Conservation (phyloP, 495 filamentous ascomycete species). For the Bathelium albidoporum region DNA sequence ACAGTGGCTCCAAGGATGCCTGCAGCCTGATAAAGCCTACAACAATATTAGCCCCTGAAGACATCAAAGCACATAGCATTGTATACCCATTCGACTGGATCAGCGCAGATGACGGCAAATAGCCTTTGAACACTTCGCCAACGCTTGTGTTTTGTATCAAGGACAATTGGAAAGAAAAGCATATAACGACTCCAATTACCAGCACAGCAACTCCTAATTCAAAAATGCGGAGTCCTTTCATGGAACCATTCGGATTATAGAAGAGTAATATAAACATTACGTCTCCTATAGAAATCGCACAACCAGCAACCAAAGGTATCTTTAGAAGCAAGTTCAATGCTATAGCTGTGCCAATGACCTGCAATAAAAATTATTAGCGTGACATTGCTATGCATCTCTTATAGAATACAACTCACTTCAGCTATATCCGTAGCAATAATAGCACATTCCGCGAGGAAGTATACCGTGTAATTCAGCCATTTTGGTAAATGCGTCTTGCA, state of each 20-base stretch:
- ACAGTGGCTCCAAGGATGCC: conserved; percentile 89
- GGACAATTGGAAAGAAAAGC: conserved; percentile 82
- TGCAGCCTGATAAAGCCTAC: conserved; percentile 71
- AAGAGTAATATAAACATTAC: conserved; percentile 79
- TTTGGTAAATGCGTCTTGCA: conserved; percentile 63
- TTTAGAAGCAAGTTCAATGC: conserved; percentile 75
- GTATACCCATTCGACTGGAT: conserved; percentile 54
- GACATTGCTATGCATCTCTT: background rate
- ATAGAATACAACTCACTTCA: conserved; percentile 41
- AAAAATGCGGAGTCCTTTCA: conserved; percentile 58
- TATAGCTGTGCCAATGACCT: conserved; percentile 80
- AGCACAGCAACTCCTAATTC: conserved; percentile 71
- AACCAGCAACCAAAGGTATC: conserved; percentile 76
- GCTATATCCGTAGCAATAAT: conserved; percentile 89
- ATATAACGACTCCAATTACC: conserved; percentile 77
- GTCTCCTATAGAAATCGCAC: conserved; percentile 74
- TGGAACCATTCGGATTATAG: conserved; percentile 57
- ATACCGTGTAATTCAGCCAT: conserved; percentile 67
- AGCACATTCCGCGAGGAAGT: conserved; percentile 64
- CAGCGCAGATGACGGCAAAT: conserved; percentile 65
- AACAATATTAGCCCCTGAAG: conserved; percentile 8
- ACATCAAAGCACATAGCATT: background rate
- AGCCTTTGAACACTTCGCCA: conserved; percentile 75
- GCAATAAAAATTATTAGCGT: background rate
- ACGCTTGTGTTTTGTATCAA: conserved; percentile 58